Conservation (phyloP, 306 rosid genomes). For the Vigna mungo region DNA sequence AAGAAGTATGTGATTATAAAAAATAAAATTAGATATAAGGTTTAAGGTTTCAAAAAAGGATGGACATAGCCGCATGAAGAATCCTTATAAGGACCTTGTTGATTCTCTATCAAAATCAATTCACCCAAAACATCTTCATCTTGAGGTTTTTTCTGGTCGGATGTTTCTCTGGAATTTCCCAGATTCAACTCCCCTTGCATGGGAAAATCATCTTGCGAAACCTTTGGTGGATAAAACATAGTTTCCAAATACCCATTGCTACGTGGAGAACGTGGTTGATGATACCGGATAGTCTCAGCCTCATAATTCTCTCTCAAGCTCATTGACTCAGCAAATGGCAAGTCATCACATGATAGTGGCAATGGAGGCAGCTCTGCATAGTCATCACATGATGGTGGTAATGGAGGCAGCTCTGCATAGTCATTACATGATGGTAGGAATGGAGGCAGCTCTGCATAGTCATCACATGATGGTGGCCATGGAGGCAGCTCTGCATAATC, state of each 20-base stretch:
- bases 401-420: not conserved
- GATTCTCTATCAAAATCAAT: not conserved
- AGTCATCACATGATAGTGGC: not conserved
- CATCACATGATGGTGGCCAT: no score
- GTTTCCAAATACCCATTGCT: conserved; percentile 67
- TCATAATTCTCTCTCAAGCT: not conserved
- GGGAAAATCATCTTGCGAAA: not conserved
- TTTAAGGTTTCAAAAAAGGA: not conserved
- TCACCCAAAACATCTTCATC: not conserved
- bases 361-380: not conserved
- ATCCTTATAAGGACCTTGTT: not conserved
- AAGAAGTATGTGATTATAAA: no score
- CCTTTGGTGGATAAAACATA: conserved; percentile 50
- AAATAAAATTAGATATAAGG: no score
- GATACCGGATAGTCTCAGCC: not conserved
- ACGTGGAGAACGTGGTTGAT: conserved; percentile 47
- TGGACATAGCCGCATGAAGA: not conserved
- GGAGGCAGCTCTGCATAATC: not conserved
- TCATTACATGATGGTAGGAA: no score
- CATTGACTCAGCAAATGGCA: not conserved
- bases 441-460: not conserved
- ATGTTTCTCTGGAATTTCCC: not conserved
- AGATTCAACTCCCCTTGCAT: not conserved
- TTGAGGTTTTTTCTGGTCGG: not conserved
- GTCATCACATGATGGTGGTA: no score